phyloP scores from a whole-genome alignment of 805 yeast genomes.

The Candida awuae region DNA sequence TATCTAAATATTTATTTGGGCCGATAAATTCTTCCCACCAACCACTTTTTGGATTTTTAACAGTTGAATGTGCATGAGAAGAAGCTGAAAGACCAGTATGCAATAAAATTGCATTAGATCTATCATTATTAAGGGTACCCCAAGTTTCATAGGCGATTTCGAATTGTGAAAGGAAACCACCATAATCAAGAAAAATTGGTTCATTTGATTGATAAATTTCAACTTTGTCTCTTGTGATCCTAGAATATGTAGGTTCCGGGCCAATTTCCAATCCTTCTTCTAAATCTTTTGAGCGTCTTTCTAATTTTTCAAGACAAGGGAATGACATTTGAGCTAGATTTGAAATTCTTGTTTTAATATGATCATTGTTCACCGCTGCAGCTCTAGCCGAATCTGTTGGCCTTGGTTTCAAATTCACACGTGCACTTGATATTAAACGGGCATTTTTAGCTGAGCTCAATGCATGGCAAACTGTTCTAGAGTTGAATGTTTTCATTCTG shows the following conservation, averaged over 20 bases:
- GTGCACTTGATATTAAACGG: constrained; percentile 4
- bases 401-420: constrained; percentile 8
- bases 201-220: constrained; percentile 43
- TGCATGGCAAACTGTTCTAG: not conserved
- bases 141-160: constrained; percentile 90
- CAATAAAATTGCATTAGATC: constrained; percentile 65
- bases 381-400: constrained; percentile 7
- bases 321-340: constrained; percentile 49
- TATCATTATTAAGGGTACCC: constrained; percentile 62
- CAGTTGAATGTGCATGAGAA: constrained; percentile 83
- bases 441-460: not conserved
- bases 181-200: constrained; percentile 72
- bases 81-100: constrained; percentile 93
- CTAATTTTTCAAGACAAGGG: constrained; percentile 79
- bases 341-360: not conserved
- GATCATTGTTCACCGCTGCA: constrained; percentile 1
- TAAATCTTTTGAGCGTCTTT: constrained; percentile 38
- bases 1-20: constrained; percentile 70
- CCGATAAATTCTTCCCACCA: constrained; percentile 98
- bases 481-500: constrained; percentile 1
- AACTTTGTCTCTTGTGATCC: constrained; percentile 58
- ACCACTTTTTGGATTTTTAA: constrained; percentile 60
- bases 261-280: constrained; percentile 43
- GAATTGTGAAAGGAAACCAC: constrained; percentile 65
- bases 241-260: constrained; percentile 80